Evolutionary conservation across 176 grass and related monocot species (phyloP), one percentile per base, ranked within the genome.

Genomic region (Oryza rufipogon): DNA sequence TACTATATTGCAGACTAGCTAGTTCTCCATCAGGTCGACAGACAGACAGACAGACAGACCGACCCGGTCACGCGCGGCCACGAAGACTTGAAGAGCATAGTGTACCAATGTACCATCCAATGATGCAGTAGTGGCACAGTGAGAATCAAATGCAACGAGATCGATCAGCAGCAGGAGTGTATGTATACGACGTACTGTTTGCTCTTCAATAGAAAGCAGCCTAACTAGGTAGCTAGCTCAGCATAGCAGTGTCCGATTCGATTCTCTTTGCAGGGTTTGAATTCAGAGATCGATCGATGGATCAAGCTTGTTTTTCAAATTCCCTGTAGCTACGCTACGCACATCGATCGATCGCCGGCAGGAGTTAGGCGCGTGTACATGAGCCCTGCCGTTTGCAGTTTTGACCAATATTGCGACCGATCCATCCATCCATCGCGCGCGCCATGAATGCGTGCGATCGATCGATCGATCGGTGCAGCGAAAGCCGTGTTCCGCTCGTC

Each of bases 341-440:
- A 45, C 10, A 7, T 13, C 13, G 22, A 32, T 32, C 30, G 30
- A 32, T 32, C 30, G 30, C 38, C 61, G 25, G 76, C 61, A 79
- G 54, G 19, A 79, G 76, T 66, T 79, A 79, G 76, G 61, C 76
- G 23, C 76, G 45, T 66, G 76, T 47, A 66, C 14, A 66, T 47
- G 39, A 19, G 7, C 8, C 60, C 4, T 79, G 76, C 45, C 75
- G 58, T 4, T 4, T 9, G 13, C 20, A 64, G 58, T 28, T 78
- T 78, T 66, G 76, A 78, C 77, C 13, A 46, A 41, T 8, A 6
- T 6, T 8, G 41, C 12, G 12, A 44, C 15, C 49, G 15, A 17
- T 54, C 15, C 14, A 17, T 52, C 15, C 13, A 5, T 47, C 45
- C 11, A 52, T 36, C 34, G 4, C 49, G 49, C 15, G 48, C 13